These are phyloP conservation scores for Amanita polypyramis DNA, from an alignment of 768 basidiomycete genomes.

Conservation along the genomic window DNA sequence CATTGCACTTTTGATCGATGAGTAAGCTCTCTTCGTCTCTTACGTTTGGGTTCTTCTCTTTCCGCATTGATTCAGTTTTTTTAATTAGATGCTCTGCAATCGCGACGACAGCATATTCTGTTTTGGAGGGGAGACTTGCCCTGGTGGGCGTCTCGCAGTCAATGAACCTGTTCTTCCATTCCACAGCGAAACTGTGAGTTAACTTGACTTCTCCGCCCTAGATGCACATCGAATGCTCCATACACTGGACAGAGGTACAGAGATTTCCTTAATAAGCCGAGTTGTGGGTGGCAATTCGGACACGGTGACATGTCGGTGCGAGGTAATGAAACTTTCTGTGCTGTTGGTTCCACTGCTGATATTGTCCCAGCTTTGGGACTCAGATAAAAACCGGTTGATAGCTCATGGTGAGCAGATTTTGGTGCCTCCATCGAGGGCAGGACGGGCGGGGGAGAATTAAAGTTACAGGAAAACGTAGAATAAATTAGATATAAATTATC, in stretches of 20 bases:
- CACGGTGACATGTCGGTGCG: slow-evolving; percentile 24
- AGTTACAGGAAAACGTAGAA: background rate
- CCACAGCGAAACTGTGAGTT: slow-evolving; percentile 3
- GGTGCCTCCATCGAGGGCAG: slow-evolving; percentile 20
- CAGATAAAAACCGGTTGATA: slow-evolving; percentile 24
- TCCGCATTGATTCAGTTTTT: background rate
- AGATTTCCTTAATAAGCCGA: slow-evolving; percentile 29
- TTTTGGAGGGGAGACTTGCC: slow-evolving; percentile 18
- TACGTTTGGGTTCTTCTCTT: background rate
- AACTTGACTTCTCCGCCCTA: no score
- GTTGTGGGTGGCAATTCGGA: slow-evolving; percentile 22
- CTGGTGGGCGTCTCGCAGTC: slow-evolving; percentile 31
- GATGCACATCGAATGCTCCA: background rate
- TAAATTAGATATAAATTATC: background rate
- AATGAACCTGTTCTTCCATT: slow-evolving; percentile 35
- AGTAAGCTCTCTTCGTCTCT: slow-evolving; percentile 20
- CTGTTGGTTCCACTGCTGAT: background rate
- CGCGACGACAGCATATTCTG: slow-evolving; percentile 25
- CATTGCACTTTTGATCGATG: slow-evolving; percentile 33
- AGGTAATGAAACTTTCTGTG: slow-evolving; percentile 19
- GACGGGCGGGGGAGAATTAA: background rate
- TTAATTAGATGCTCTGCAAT: slow-evolving; percentile 35
- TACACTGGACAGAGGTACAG: slow-evolving; percentile 34
- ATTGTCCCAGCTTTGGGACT: slow-evolving; percentile 30
- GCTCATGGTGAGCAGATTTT: slow-evolving; percentile 32